phyloP scores from a whole-genome alignment of 2,329 filamentous ascomycete species.

The Colletotrichum coccodes region DNA sequence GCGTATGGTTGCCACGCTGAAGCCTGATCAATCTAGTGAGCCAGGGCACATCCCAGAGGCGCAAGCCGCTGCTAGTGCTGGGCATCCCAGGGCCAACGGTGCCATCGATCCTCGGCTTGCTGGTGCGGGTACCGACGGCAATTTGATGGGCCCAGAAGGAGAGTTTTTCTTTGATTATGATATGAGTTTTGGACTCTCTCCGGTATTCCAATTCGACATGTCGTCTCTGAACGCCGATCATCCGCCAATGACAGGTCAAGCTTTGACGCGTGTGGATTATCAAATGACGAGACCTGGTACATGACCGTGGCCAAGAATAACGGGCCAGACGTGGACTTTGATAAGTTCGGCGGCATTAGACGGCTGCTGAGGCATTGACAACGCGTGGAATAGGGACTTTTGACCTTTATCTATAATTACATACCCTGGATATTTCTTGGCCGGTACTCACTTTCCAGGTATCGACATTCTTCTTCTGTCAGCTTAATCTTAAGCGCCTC shows the following conservation, averaged over 20 bases:
- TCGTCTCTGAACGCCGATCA: constrained; percentile 23
- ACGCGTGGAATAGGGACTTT: background rate
- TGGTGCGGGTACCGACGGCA: background rate
- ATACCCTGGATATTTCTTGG: constrained; percentile 52
- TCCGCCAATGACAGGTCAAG: background rate
- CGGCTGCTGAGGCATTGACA: background rate
- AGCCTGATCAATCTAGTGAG: background rate
- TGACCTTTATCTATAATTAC: background rate
- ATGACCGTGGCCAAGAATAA: background rate
- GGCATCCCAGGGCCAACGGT: background rate
- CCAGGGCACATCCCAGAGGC: background rate
- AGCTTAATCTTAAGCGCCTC: constrained; percentile 21
- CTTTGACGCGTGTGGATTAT: constrained; percentile 16
- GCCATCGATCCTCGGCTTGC: background rate
- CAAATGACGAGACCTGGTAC: background rate
- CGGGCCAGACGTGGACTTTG: background rate
- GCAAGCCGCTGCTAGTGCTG: background rate
- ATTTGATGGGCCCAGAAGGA: constrained; percentile 22
- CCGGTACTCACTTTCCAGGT: constrained; percentile 64
- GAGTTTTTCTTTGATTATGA: constrained; percentile 38
- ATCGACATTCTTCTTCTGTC: constrained; percentile 40
- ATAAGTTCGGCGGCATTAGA: background rate
- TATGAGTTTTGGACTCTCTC: constrained; percentile 41
- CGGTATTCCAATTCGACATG: constrained; percentile 41
- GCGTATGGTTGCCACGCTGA: constrained; percentile 45